A percentile compares a stretch with the other conserved stretches of the same genome.
phyloP scores from a whole-genome alignment of 176 grass and related monocot genomes.

The Saccharum officinarum region DNA sequence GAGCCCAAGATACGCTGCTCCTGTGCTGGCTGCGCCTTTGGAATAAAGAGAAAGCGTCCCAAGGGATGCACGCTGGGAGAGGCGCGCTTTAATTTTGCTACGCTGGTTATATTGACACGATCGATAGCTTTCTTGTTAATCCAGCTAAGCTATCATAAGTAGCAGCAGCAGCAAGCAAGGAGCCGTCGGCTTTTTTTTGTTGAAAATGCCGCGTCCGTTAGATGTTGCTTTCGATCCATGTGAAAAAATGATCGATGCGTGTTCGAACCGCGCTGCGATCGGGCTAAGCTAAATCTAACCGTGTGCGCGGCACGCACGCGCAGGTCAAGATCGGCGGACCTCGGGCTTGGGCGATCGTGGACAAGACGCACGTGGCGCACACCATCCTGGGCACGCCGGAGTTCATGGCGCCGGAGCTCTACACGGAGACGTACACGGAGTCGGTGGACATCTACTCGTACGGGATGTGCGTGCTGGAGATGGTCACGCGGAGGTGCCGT shows the following conservation, averaged over 20 bases:
- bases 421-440: slow-evolving; percentile 92
- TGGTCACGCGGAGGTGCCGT: slow-evolving; percentile 94
- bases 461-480: slow-evolving; percentile 94
- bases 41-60: slow-evolving; percentile 43
- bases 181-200: background rate
- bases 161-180: background rate
- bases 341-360: slow-evolving; percentile 89
- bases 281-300: too few species aligned
- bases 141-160: background rate
- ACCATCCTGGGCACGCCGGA: slow-evolving; percentile 91
- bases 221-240: slow-evolving; percentile 22
- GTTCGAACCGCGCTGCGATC: background rate
- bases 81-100: slow-evolving; percentile 32
- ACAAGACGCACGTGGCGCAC: slow-evolving; percentile 75
- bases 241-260: background rate
- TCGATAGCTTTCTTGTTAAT: background rate
- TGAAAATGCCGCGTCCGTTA: background rate
- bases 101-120: background rate
- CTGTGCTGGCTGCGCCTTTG: slow-evolving; percentile 31
- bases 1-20: background rate
- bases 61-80: slow-evolving; percentile 18
- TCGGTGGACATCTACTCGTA: slow-evolving; percentile 98
- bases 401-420: slow-evolving; percentile 99
- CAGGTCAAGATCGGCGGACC: slow-evolving; percentile 97
- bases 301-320: background rate